Evolutionary conservation across 192 early-diverging fungal species (phyloP), one percentile per base, ranked within the genome.

Genomic region (Coemansia reversa): DNA sequence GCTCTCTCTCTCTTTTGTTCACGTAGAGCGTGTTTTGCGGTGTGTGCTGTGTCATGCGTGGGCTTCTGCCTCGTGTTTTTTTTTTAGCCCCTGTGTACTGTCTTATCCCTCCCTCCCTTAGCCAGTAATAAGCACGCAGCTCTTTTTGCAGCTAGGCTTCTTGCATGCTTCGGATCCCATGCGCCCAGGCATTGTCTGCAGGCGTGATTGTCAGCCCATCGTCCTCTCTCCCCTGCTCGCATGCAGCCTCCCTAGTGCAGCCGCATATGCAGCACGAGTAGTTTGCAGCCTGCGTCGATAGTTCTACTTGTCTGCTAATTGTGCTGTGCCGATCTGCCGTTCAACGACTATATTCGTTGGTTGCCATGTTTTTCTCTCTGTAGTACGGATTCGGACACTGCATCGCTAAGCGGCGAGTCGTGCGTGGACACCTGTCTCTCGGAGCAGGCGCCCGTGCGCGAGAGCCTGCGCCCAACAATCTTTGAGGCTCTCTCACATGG

Each of bases 321-420:
- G 32, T 51, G 24, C 27, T 28, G 1, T 33, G 22, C 39, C 32
- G 39, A 45, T 45, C 39, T 45, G 14, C 14, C 39, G 9, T 45
- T 14, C 12, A 16, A 14, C 45, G 58, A 42, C 35, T 39, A 48
- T 58, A 18, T 58, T 58, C 20, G 33, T n/a, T 56, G 4, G 16
- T 20, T 29, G 33, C 30, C 55, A 16, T 42, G 20, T 19, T 27
- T 53, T 56, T 62, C 33, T 16, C 35, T 27, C 7, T 62, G 67
- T 79, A 79, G 76, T 35, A 61, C 29, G 20, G 78, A 69, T 62
- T 66, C 73, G 49, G 78, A 81, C 20, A 75, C 78, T 1, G 72
- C 69, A 22, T 81, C 78, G 19, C 60, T 81, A 22, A 81, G 78
- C 66, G 78, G 78, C 58, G 78, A 81, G 29, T 81, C 78, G 45